Conservation (phyloP, 164 flowering plant genomes). For the Dillenia turbinata region DNA sequence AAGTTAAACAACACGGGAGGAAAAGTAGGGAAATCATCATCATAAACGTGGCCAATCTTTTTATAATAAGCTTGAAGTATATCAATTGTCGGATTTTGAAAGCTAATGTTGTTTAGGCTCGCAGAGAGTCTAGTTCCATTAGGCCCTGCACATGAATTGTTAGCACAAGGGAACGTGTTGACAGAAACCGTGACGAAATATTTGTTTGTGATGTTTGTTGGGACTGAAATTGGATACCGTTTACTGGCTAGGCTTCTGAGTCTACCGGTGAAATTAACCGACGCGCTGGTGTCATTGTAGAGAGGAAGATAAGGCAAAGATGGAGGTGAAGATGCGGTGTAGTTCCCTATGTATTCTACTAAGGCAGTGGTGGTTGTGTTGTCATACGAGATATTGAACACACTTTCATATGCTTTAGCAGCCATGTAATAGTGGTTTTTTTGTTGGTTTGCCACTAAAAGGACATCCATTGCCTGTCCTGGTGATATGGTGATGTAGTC, state of each 20-base stretch:
- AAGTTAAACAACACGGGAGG: conserved; percentile 7
- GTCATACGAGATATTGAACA: background rate
- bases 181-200: background rate
- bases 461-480: conserved; percentile 30
- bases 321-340: conserved; percentile 8
- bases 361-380: conserved; percentile 36
- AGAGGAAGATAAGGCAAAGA: conserved; percentile 23
- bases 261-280: conserved; percentile 1
- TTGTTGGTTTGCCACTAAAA: conserved; percentile 22
- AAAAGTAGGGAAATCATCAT: conserved; percentile 3
- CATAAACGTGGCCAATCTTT: conserved; percentile 4
- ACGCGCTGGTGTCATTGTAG: conserved; percentile 15
- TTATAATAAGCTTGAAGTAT: conserved; percentile 17
- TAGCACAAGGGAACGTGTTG: conserved; percentile 6
- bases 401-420: conserved; percentile 15
- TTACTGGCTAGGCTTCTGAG: conserved; percentile 14
- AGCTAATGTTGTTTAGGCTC: conserved; percentile 23
- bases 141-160: conserved; percentile 11
- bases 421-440: conserved; percentile 27
- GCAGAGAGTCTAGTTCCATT: conserved; percentile 14
- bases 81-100: conserved; percentile 10
- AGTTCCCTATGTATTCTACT: conserved; percentile 16
- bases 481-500: conserved; percentile 24
- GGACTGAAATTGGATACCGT: conserved; percentile 12
- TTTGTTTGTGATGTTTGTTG: background rate